These are phyloP conservation scores for Xylaria sp. DNA, from an alignment of 2,329 filamentous ascomycete species.

Conservation along the genomic window DNA sequence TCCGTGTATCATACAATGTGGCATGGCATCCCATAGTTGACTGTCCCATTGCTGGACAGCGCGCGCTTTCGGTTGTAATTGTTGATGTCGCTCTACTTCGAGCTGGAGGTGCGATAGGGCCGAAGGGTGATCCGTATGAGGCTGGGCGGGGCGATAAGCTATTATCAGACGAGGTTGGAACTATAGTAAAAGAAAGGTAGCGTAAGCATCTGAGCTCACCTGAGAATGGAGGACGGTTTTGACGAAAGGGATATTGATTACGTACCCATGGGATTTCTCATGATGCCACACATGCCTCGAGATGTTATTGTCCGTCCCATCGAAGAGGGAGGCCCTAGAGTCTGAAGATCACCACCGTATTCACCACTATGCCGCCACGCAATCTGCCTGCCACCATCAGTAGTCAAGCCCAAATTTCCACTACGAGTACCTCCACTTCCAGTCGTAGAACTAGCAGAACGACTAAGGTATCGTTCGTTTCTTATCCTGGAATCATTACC, in stretches of 20 bases:
- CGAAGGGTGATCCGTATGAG: conserved; percentile 48
- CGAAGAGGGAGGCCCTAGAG: conserved; percentile 20
- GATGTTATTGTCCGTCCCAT: conserved; percentile 21
- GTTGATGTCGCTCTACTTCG: conserved; percentile 27
- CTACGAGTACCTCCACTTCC: conserved; percentile 24
- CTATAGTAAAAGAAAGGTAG: conserved; percentile 1
- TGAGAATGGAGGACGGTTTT: neutral
- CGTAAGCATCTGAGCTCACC: neutral
- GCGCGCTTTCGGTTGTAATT: neutral
- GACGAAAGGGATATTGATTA: conserved; percentile 1
- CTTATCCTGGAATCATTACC: conserved; percentile 4
- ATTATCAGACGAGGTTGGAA: conserved; percentile 7
- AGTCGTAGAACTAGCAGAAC: neutral
- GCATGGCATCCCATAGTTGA: neutral
- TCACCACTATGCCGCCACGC: conserved; percentile 40
- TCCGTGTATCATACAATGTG: neutral
- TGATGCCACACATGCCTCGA: conserved; percentile 14
- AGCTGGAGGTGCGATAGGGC: conserved; percentile 49
- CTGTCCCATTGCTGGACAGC: conserved; percentile 8
- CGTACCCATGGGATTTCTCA: conserved; percentile 41
- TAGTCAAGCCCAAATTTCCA: conserved; percentile 15
- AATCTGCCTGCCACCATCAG: conserved; percentile 31
- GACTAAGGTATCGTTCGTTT: conserved; percentile 18
- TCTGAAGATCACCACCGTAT: conserved; percentile 31
- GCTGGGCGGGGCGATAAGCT: conserved; percentile 30